These are phyloP conservation scores for Exophiala sp. DNA, from an alignment of 2,329 filamentous ascomycete genomes.

Conservation along the genomic window DNA sequence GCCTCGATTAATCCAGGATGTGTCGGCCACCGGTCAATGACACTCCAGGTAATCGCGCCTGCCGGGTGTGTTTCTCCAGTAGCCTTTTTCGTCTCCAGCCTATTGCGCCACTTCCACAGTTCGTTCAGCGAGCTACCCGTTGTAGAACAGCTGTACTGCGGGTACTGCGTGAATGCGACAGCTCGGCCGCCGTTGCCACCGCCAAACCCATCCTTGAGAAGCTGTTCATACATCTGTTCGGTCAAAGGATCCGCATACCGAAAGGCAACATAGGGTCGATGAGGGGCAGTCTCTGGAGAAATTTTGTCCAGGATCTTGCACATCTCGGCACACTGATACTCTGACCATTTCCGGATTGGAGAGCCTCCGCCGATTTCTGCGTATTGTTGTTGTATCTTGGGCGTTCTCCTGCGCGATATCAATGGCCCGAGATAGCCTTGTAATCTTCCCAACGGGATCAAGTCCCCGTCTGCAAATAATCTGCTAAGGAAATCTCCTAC, in stretches of 20 bases:
- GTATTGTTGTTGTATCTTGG: slow-evolving; percentile 96
- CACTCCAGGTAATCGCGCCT: slow-evolving; percentile 86
- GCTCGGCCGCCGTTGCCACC: slow-evolving; percentile 84
- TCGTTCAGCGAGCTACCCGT: slow-evolving; percentile 95
- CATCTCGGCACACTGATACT: slow-evolving; percentile 90
- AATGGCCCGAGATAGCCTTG: slow-evolving; percentile 86
- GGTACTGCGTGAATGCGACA: slow-evolving; percentile 96
- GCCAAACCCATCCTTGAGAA: slow-evolving; percentile 86
- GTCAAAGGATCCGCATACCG: slow-evolving; percentile 90
- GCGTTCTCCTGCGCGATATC: slow-evolving; percentile 78
- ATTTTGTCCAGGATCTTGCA: slow-evolving; percentile 92
- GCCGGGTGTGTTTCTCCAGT: slow-evolving; percentile 47
- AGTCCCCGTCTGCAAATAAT: slow-evolving; percentile 85
- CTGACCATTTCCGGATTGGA: slow-evolving; percentile 96
- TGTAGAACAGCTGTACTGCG: slow-evolving; percentile 96
- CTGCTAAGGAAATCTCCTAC: slow-evolving; percentile 85
- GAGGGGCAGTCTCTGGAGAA: slow-evolving; percentile 86
- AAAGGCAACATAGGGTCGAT: slow-evolving; percentile 96
- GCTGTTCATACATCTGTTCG: slow-evolving; percentile 79
- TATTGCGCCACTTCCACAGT: slow-evolving; percentile 91
- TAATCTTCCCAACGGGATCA: slow-evolving; percentile 89
- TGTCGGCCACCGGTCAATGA: slow-evolving; percentile 96
- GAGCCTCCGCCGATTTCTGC: slow-evolving; percentile 93
- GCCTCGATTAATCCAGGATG: slow-evolving; percentile 85
- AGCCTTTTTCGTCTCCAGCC: slow-evolving; percentile 68